phyloP scores from a whole-genome alignment of 768 basidiomycete genomes.

The Phaeotremella fagi region DNA sequence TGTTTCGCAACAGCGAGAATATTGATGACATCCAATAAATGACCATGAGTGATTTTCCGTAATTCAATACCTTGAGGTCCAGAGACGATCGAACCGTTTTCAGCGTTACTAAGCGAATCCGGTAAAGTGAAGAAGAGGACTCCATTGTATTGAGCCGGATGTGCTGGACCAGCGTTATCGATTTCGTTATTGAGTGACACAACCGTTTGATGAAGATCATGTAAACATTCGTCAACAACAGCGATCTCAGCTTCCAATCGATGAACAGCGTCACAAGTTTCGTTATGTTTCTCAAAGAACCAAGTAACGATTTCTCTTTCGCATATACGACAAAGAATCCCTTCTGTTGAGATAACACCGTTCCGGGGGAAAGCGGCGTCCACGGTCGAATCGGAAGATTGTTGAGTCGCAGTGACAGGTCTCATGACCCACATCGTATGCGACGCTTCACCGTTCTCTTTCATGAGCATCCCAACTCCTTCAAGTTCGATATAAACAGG shows the following conservation, averaged over 20 bases:
- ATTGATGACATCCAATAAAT: constrained; percentile 82
- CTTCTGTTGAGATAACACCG: constrained; percentile 71
- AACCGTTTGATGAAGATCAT: constrained; percentile 79
- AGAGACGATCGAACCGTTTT: constrained; percentile 15
- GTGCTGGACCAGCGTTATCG: constrained; percentile 57
- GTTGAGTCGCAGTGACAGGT: constrained; percentile 48
- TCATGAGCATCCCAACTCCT: constrained; percentile 97
- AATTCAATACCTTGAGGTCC: constrained; percentile 31
- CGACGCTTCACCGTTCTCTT: constrained; percentile 81
- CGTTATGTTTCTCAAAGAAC: constrained; percentile 99
- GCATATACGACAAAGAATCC: constrained; percentile 93
- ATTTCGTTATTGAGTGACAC: constrained; percentile 69
- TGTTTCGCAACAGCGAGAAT: constrained; percentile 73
- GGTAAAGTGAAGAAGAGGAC: constrained; percentile 35
- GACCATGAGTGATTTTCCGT: constrained; percentile 53
- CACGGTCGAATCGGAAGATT: constrained; percentile 11
- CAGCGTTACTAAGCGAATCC: constrained; percentile 24
- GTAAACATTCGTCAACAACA: constrained; percentile 87
- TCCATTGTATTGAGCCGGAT: constrained; percentile 49
- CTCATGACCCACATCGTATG: constrained; percentile 99
- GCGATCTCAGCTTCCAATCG: constrained; percentile 90
- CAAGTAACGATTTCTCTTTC: constrained; percentile 94
- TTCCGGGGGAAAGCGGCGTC: constrained; percentile 58
- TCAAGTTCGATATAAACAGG: constrained; percentile 72
- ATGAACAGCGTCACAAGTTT: constrained; percentile 94